A percentile compares a stretch with the other conserved stretches of the same genome.
phyloP scores from a whole-genome alignment of 2,329 filamentous ascomycete species.

The Neonectria hederae region DNA sequence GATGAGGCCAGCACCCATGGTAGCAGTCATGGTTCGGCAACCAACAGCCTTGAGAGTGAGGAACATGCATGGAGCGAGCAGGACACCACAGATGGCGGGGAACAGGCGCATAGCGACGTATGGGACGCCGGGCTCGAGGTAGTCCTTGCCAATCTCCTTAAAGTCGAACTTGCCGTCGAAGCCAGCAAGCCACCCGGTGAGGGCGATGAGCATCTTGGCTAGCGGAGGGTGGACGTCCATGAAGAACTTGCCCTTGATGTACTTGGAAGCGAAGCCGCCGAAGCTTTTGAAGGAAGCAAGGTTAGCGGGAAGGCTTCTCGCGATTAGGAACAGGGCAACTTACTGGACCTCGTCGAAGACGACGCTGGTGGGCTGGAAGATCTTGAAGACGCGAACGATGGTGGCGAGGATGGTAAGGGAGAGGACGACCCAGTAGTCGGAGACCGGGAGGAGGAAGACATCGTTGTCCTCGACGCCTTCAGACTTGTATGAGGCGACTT shows the following conservation, averaged over 20 bases:
- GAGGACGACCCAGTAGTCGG: constrained; percentile 83
- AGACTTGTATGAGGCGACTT: constrained; percentile 72
- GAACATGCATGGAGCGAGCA: constrained; percentile 92
- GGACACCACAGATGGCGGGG: constrained; percentile 87
- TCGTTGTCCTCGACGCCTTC: constrained; percentile 89
- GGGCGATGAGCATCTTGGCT: constrained; percentile 94
- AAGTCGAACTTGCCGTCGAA: constrained; percentile 98
- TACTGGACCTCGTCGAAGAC: constrained; percentile 99
- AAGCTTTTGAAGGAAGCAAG: constrained; percentile 68
- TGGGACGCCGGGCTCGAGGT: constrained; percentile 90
- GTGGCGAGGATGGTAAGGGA: constrained; percentile 79
- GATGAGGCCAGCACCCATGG: constrained; percentile 84
- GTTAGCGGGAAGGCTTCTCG: constrained; percentile 27
- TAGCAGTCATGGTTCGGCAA: constrained; percentile 85
- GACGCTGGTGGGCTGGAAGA: constrained; percentile 95
- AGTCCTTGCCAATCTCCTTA: constrained; percentile 99
- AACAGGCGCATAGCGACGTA: constrained; percentile 98
- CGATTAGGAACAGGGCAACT: constrained; percentile 51
- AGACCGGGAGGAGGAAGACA: constrained; percentile 84
- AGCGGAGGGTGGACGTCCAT: constrained; percentile 99
- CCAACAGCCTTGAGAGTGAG: constrained; percentile 90
- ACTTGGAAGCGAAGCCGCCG: constrained; percentile 97
- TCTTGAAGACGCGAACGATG: constrained; percentile 88
- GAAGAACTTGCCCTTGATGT: constrained; percentile 99
- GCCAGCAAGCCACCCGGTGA: constrained; percentile 93